Evolutionary conservation across 306 rosid species (phyloP).

Genomic region (Castanospermum australe): DNA sequence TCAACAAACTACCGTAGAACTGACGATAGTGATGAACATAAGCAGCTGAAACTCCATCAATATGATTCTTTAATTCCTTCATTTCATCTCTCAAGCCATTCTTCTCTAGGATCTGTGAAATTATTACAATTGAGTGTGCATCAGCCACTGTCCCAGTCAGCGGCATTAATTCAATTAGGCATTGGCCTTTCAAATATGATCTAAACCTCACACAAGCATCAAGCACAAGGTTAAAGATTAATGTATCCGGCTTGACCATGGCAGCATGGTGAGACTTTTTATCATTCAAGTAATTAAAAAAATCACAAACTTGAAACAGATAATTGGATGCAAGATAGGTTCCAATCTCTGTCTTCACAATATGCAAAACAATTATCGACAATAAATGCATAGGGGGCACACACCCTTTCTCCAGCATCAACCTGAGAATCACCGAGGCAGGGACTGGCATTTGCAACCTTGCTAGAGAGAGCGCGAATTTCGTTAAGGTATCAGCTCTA

Average conservation of each 20-base stretch:
- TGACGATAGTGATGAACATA: constrained; percentile 54
- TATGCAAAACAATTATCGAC: constrained; percentile 57
- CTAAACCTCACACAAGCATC: constrained; percentile 80
- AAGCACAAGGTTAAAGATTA: constrained; percentile 77
- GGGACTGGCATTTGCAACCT: constrained; percentile 66
- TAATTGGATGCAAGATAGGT: constrained; percentile 64
- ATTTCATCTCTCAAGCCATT: constrained; percentile 80
- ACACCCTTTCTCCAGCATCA: constrained; percentile 50
- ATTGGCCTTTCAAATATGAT: constrained; percentile 60
- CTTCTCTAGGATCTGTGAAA: constrained; percentile 70
- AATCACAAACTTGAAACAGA: constrained; percentile 57
- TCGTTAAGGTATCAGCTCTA: constrained; percentile 51
- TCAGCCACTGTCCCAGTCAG: constrained; percentile 57
- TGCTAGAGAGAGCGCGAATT: constrained; percentile 65
- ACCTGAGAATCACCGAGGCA: constrained; percentile 50
- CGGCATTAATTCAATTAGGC: constrained; percentile 62
- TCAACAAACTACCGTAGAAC: constrained; percentile 80
- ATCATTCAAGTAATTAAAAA: constrained; percentile 37
- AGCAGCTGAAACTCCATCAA: constrained; percentile 51
- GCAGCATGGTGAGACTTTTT: constrained; percentile 36
- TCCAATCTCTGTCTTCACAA: constrained; percentile 74
- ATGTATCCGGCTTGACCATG: constrained; percentile 48
- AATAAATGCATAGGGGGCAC: constrained; percentile 57
- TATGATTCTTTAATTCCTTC: constrained; percentile 50
- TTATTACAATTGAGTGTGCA: constrained; percentile 61